phyloP scores from a whole-genome alignment of 352 stramenopile species.

The Phytophthora pini region DNA sequence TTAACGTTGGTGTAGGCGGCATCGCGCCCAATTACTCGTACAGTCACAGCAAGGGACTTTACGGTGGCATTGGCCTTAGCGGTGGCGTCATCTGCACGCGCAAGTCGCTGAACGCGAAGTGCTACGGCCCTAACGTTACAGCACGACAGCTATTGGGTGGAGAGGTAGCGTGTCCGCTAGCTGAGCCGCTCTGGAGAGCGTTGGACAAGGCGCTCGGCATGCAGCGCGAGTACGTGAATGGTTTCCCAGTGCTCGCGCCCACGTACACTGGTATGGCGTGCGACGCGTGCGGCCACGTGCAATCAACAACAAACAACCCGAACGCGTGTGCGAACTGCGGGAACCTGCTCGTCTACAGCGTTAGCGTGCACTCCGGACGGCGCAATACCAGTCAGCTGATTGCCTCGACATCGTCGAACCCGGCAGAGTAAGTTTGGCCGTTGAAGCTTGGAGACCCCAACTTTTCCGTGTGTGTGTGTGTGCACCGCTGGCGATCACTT shows the following conservation, averaged over 20 bases:
- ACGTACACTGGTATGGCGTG: constrained; percentile 57
- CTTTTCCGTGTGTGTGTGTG: constrained; percentile 12
- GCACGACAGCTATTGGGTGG: constrained; percentile 71
- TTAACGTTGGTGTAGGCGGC: constrained; percentile 67
- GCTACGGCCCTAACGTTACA: constrained; percentile 67
- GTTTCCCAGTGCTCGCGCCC: constrained; percentile 59
- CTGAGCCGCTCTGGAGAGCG: constrained; percentile 67
- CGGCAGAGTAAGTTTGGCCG: constrained; percentile 13
- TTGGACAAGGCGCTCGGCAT: constrained; percentile 70
- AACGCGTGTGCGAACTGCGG: constrained; percentile 58
- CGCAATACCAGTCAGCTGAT: constrained; percentile 65
- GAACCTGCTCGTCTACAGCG: constrained; percentile 75
- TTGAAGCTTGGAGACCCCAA: neutral
- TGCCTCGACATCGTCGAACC: constrained; percentile 25
- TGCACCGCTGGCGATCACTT: neutral
- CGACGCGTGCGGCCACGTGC: constrained; percentile 61
- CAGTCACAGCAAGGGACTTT: constrained; percentile 78
- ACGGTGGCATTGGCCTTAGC: constrained; percentile 74
- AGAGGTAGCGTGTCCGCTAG: constrained; percentile 67
- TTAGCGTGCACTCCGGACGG: constrained; percentile 70
- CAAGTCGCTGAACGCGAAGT: constrained; percentile 79
- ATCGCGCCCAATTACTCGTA: constrained; percentile 85
- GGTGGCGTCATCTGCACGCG: constrained; percentile 77
- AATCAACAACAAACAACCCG: constrained; percentile 46
- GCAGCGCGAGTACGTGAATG: constrained; percentile 68